These are phyloP conservation scores for Schizophyllum amplum DNA, from an alignment of 1,284 basidiomycete species.

Conservation along the genomic window DNA sequence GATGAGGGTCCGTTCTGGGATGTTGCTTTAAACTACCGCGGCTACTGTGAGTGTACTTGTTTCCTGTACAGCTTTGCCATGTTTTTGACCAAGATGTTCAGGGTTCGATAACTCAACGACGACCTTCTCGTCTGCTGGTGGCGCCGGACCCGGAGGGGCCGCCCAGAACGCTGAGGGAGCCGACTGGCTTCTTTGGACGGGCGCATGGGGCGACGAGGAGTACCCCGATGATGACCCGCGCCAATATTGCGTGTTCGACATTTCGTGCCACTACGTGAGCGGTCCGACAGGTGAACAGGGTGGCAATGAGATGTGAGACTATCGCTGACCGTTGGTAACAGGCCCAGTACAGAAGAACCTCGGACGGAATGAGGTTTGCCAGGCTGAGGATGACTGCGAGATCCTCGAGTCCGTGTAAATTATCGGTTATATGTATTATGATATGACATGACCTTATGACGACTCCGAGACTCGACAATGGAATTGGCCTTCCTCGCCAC, in stretches of 20 bases:
- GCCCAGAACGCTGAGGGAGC: constrained; percentile 15
- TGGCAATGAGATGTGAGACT: background rate
- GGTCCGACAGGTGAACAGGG: constrained; percentile 20
- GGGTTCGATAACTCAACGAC: constrained; percentile 15
- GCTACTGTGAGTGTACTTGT: constrained; percentile 14
- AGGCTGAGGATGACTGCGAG: constrained; percentile 5
- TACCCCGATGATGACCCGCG: constrained; percentile 17
- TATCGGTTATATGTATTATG: background rate
- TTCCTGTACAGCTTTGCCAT: background rate
- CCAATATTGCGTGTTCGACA: constrained; percentile 18
- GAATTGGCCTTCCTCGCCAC: too few species aligned
- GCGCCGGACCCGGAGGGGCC: constrained; percentile 15
- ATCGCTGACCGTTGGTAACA: constrained; percentile 1
- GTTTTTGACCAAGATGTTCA: background rate
- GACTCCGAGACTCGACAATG: too few species aligned
- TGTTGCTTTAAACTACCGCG: constrained; percentile 22
- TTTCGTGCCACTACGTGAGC: constrained; percentile 16
- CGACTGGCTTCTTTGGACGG: constrained; percentile 20
- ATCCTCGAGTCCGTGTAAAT: background rate
- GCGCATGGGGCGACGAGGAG: constrained; percentile 24
- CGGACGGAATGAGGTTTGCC: constrained; percentile 19
- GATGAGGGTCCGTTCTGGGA: constrained; percentile 21
- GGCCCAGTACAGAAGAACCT: constrained; percentile 23
- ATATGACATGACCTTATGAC: too few species aligned
- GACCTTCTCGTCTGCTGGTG: constrained; percentile 18